phyloP scores from a whole-genome alignment of 345 rosid genomes.

The Passiflora organensis region DNA sequence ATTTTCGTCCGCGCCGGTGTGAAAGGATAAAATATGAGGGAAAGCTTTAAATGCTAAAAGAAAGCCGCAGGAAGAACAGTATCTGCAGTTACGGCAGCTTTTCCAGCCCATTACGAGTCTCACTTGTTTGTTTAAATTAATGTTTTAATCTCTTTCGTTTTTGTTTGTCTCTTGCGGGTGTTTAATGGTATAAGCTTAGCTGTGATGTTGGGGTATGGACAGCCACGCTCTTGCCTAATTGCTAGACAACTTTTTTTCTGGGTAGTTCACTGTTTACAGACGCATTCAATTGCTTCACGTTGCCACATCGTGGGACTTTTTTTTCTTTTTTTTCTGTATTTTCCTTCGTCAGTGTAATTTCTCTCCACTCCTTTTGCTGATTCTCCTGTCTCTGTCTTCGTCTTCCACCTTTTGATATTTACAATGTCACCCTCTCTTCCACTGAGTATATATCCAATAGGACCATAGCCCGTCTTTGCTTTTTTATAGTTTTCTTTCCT shows the following conservation, averaged over 20 bases:
- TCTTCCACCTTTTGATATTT: background rate
- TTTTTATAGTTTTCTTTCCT: background rate
- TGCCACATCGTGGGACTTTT: background rate
- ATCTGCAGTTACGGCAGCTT: no score
- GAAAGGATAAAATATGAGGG: no score
- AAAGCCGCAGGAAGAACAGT: no score
- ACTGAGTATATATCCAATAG: conserved; percentile 28
- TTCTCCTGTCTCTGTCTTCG: conserved; percentile 12
- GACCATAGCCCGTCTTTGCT: background rate
- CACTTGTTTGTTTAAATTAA: no score
- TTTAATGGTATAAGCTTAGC: no score
- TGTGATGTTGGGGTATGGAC: background rate
- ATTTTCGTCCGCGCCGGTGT: no score
- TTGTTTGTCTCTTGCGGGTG: no score
- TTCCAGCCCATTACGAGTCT: no score
- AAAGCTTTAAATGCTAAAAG: no score
- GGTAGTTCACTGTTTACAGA: background rate
- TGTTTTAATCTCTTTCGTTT: no score
- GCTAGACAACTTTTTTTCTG: background rate
- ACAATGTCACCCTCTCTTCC: background rate
- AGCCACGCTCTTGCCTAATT: background rate
- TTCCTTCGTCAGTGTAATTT: background rate
- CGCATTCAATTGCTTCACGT: background rate
- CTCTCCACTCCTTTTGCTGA: conserved; percentile 20
- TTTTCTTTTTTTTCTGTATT: no score